These are phyloP conservation scores for Inonotus hispidus DNA, from an alignment of 1,284 basidiomycete genomes.

Conservation along the genomic window DNA sequence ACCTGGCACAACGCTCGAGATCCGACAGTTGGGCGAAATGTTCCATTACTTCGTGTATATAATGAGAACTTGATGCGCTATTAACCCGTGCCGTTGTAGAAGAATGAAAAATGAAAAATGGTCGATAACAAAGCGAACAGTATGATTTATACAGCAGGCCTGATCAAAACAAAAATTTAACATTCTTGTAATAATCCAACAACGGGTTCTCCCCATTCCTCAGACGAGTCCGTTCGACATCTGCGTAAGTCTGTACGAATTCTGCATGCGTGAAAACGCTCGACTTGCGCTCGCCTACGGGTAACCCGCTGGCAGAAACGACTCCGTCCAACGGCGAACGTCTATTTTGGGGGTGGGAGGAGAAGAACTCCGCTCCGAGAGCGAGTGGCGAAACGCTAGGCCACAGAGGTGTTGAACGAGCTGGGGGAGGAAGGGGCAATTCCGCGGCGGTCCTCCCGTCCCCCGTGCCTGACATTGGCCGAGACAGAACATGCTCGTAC, in stretches of 20 bases:
- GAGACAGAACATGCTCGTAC: conserved; percentile 77
- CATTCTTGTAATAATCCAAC: conserved; percentile 84
- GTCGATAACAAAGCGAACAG: neutral
- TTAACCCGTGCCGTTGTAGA: neutral
- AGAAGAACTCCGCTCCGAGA: conserved; percentile 64
- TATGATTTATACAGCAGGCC: neutral
- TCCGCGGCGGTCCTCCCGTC: conserved; percentile 41
- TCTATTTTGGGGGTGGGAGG: conserved; percentile 52
- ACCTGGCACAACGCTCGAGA: conserved; percentile 52
- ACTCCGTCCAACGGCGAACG: conserved; percentile 62
- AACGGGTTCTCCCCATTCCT: conserved; percentile 84
- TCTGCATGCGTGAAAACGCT: conserved; percentile 80
- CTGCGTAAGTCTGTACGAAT: conserved; percentile 80
- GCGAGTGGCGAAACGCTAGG: conserved; percentile 45
- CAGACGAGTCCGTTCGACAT: conserved; percentile 59
- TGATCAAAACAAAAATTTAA: conserved; percentile 73
- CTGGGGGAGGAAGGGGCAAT: conserved; percentile 29
- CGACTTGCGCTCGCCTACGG: conserved; percentile 74
- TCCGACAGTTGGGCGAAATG: conserved; percentile 65
- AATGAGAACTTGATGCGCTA: conserved; percentile 23
- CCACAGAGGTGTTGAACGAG: conserved; percentile 45
- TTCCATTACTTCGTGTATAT: conserved; percentile 87
- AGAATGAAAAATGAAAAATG: neutral
- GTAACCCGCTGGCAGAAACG: conserved; percentile 66
- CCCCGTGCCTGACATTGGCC: conserved; percentile 34